Conservation (phyloP, 106 monocot genomes). For the Acorus gramineus region DNA sequence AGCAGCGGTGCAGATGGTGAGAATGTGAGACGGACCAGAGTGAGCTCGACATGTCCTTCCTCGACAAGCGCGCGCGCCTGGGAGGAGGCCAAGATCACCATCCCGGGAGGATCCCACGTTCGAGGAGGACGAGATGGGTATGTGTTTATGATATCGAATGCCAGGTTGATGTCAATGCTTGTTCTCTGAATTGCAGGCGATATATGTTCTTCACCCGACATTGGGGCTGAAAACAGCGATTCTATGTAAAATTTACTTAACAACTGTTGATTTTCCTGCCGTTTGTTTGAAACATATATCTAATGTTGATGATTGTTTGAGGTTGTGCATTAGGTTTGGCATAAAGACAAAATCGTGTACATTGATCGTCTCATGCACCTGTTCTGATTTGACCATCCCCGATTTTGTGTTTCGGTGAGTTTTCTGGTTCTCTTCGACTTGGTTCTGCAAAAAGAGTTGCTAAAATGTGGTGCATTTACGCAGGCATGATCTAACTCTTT, state of each 20-base stretch:
- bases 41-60: too few species aligned
- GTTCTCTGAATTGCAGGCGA: constrained; percentile 52
- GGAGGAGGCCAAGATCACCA: too few species aligned
- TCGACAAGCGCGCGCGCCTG: too few species aligned
- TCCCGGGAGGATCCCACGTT: too few species aligned
- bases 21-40: too few species aligned
- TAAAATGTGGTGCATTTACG: too few species aligned
- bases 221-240: constrained; percentile 76
- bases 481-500: too few species aligned
- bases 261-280: not conserved
- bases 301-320: not conserved
- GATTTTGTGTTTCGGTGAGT: constrained; percentile 99
- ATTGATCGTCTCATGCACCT: constrained; percentile 87
- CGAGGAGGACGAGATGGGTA: too few species aligned
- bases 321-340: constrained; percentile 94
- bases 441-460: not conserved
- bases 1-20: too few species aligned
- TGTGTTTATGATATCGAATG: constrained; percentile 12
- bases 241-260: too few species aligned
- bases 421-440: not conserved
- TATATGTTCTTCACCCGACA: constrained; percentile 96
- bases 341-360: constrained; percentile 82
- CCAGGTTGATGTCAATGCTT: too few species aligned
- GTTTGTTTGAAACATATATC: not conserved
- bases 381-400: constrained; percentile 93